Conservation (phyloP, 2,329 filamentous ascomycete genomes). For the Xylaria polymorpha region DNA sequence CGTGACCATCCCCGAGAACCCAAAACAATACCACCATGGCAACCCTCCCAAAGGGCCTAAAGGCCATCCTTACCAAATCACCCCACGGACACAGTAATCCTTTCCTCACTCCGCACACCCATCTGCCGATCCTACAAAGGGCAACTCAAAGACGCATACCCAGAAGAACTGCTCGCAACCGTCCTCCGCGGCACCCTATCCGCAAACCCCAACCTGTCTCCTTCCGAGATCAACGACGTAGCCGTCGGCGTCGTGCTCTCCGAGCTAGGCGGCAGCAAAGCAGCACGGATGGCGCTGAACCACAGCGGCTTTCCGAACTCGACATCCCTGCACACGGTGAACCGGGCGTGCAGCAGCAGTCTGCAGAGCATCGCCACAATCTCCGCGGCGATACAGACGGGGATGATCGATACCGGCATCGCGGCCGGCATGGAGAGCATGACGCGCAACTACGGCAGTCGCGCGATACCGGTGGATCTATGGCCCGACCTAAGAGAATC, state of each 20-base stretch:
- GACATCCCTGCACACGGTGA: constrained; percentile 86
- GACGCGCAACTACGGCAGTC: constrained; percentile 87
- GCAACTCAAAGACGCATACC: constrained; percentile 85
- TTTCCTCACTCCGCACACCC: constrained; percentile 90
- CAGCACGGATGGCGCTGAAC: constrained; percentile 89
- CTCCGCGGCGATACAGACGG: constrained; percentile 79
- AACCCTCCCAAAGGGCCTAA: constrained; percentile 70
- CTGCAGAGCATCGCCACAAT: constrained; percentile 81
- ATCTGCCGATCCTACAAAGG: constrained; percentile 87
- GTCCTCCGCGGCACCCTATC: constrained; percentile 76
- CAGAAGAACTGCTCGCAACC: constrained; percentile 83
- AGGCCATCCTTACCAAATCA: constrained; percentile 80
- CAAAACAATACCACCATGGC: constrained; percentile 34
- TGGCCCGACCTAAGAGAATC: constrained; percentile 76
- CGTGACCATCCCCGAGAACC: background rate
- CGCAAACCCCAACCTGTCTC: constrained; percentile 77
- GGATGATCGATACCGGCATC: constrained; percentile 78
- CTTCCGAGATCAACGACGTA: constrained; percentile 77
- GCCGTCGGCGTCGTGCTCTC: constrained; percentile 89
- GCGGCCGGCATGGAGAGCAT: constrained; percentile 96
- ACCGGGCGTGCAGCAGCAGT: constrained; percentile 84
- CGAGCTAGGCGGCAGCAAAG: constrained; percentile 90
- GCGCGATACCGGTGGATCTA: constrained; percentile 84
- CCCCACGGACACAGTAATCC: constrained; percentile 87
- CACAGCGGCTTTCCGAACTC: constrained; percentile 80